A percentile compares a stretch with the other conserved stretches of the same genome.
Evolutionary conservation across 2,329 filamentous ascomycete genomes (phyloP).

Genomic region (Neonectria punicea): DNA sequence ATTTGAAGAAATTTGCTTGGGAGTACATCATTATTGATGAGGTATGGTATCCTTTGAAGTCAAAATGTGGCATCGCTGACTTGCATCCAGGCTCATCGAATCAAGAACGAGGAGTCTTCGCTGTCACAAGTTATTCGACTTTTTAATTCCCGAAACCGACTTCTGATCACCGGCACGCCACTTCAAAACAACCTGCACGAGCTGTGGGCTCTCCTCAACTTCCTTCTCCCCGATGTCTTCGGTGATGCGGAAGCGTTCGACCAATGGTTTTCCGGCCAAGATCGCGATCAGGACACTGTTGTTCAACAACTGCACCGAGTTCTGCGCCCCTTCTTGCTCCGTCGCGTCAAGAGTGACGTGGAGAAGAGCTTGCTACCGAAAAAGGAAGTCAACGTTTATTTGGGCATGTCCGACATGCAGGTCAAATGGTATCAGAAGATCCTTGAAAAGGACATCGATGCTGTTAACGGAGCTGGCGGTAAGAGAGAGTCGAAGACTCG

Average conservation of each 20-base stretch:
- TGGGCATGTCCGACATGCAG: conserved; percentile 99
- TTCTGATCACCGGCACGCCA: conserved; percentile 96
- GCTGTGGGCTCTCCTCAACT: conserved; percentile 96
- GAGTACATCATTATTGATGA: conserved; percentile 99
- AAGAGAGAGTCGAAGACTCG: conserved; percentile 98
- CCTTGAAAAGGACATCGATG: conserved; percentile 97
- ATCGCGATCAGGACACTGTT: conserved; percentile 91
- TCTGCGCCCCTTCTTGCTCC: conserved; percentile 89
- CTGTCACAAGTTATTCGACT: conserved; percentile 95
- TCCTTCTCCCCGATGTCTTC: conserved; percentile 97
- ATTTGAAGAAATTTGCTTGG: conserved; percentile 98
- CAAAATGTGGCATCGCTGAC: conserved; percentile 28
- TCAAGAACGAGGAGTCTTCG: conserved; percentile 99
- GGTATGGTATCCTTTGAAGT: conserved; percentile 36
- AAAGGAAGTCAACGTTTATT: conserved; percentile 96
- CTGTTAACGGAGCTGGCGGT: conserved; percentile 94
- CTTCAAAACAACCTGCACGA: conserved; percentile 98
- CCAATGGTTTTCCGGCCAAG: conserved; percentile 95
- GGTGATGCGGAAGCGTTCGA: conserved; percentile 97
- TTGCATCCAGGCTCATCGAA: conserved; percentile 76
- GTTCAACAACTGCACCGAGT: conserved; percentile 96
- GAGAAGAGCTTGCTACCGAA: conserved; percentile 98
- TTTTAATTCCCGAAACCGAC: conserved; percentile 93
- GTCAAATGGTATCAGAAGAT: conserved; percentile 99
- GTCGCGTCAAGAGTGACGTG: conserved; percentile 96